Evolutionary conservation across 2,329 filamentous ascomycete species (phyloP).

Genomic region (Malbranchea cinnamomea): DNA sequence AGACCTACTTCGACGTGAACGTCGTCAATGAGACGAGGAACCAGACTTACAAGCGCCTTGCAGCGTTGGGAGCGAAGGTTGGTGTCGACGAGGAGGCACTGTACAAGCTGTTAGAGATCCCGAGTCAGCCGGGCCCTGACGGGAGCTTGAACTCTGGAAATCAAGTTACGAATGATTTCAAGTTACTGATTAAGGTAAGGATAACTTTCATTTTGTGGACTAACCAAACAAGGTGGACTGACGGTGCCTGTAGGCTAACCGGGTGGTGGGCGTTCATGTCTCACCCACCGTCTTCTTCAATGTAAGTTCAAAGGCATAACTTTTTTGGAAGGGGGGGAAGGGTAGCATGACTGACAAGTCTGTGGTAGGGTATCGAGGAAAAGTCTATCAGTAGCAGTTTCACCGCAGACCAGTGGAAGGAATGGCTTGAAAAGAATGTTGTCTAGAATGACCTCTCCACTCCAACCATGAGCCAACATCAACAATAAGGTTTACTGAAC

Average conservation of each 20-base stretch:
- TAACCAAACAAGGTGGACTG: slow-evolving; percentile 2
- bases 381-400: slow-evolving; percentile 66
- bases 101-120: slow-evolving; percentile 52
- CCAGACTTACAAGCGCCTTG: slow-evolving; percentile 64
- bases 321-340: not conserved
- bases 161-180: slow-evolving; percentile 68
- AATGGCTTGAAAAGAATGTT: slow-evolving; percentile 59
- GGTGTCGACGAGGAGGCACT: slow-evolving; percentile 58
- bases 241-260: slow-evolving; percentile 31
- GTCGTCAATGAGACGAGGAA: slow-evolving; percentile 78
- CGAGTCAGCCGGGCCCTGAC: slow-evolving; percentile 50
- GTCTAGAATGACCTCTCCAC: no score
- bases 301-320: no score
- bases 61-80: slow-evolving; percentile 46
- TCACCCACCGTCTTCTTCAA: slow-evolving; percentile 84
- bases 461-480: no score
- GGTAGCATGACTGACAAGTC: slow-evolving; percentile 13
- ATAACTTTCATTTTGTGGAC: not conserved
- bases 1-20: slow-evolving; percentile 67
- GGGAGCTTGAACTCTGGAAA: slow-evolving; percentile 67
- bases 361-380: slow-evolving; percentile 49
- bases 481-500: no score
- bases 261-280: slow-evolving; percentile 72
- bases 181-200: slow-evolving; percentile 60
- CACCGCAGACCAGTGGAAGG: slow-evolving; percentile 66